Evolutionary conservation across 75 land plant species (phyloP), one percentile per base, ranked within the genome.

Genomic region (Picea glauca): DNA sequence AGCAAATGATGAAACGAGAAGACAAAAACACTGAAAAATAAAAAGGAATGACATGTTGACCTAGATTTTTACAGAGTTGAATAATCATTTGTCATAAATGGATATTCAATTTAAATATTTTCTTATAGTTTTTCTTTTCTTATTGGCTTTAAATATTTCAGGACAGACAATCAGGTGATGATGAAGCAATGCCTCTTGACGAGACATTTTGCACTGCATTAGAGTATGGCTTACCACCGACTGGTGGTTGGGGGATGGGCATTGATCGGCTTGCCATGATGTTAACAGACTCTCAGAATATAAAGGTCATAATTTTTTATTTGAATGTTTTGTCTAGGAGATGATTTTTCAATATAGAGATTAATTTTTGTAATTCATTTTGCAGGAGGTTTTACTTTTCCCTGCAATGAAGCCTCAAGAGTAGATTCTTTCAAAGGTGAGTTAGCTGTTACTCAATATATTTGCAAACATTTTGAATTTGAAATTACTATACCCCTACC

Each of bases 181-280:
- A 96, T 84, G 98, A 96, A 79, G 99, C 99, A 74, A 96, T 96
- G 99, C 88, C 93, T 8, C 77, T 94, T 33, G 99, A 96, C 81
- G 99, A 96, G 68, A 84, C 88, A 54, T 96, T 96, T 72, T 89
- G 91, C 38, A 94, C 89, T 26, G 98, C 99, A 38, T 88, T 96
- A 54, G 99, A 96, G 81, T 94, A 96, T 85, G 99, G 99, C 3
- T 81, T 96, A 75, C 95, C 99, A 15, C 99, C 99, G 35, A 94
- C 98, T 77, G 99, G 82, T 80, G 99, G 99, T 38, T 96, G 99
- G 98, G 99, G 99, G n/a, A 68, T 96, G 88, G 99, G 99, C n/a
- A 91, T 96, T 62, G 99, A 96, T 80, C 85, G 99, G 40, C 74
- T 96, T 8, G 62, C 98, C 21, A 96, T 96, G 99, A 31, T 94